Evolutionary conservation across 345 rosid genomes (phyloP), one percentile per base, ranked within the genome.

Genomic region (Gossypium longicalyx): DNA sequence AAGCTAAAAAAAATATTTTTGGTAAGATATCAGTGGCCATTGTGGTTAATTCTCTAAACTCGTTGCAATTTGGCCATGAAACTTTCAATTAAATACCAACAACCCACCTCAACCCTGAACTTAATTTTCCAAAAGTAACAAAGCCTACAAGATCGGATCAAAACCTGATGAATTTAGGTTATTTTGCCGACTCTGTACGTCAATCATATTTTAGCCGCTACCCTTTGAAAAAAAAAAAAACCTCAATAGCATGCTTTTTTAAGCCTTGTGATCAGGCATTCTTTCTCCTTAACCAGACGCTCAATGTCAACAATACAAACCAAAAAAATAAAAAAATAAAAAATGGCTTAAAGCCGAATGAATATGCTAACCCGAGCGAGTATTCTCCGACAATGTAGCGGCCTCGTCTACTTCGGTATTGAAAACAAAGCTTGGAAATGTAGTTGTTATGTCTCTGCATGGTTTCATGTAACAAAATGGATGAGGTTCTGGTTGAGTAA

Each of bases 401-500:
- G 88, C 84, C 77, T 92, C 98, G 22, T 94, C 98, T 23, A 94
- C 97, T 82, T 90, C 92, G 0, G 97, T 90, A 76, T 94, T 85
- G 77, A 94, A 92, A 73, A 94, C 89, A 76, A 94, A 94, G 81
- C 98, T 94, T 5, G 97, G 97, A 80, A 94, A 94, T 1, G 98
- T 89, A 2, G 98, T 92, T 0, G 98, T 92, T 72, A 94, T 94
- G 78, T 94, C 97, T 87, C 98, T 92, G 92, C 86, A 56, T 12
- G 3, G 22, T 74, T 34, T 7, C 27, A 65, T 23, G 44, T 47
- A 16, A 43, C 23, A 23, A 17, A 25, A 77, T 20, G 23, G 59
- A 20, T 59, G 43, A 75, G 23, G 17, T 51, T 52, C 19, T 1
- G 9, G 17, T 17, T 15, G 38, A 48, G n/a, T 41, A 22, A 61